phyloP scores from a whole-genome alignment of 805 yeast species.

The Kazachstania viticola region DNA sequence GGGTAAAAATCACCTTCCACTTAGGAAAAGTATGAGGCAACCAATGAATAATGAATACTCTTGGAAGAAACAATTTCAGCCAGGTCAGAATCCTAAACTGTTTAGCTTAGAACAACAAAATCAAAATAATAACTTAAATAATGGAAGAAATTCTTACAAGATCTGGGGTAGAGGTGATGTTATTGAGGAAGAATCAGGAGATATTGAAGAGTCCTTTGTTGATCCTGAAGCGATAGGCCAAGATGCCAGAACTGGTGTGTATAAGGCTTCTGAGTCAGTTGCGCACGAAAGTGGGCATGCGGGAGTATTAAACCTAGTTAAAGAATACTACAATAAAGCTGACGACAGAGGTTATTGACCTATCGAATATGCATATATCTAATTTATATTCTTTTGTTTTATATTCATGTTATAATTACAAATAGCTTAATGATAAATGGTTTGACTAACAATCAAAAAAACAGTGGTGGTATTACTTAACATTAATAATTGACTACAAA shows the following conservation, averaged over 20 bases:
- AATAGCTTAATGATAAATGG: too few relatives aligned
- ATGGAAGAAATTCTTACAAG: too few relatives aligned
- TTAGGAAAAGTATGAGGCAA: constrained; percentile 2
- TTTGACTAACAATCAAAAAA: too few relatives aligned
- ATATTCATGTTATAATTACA: too few relatives aligned
- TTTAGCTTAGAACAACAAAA: constrained; percentile 8
- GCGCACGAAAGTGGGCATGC: too few relatives aligned
- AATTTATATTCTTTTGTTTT: not conserved
- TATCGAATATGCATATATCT: not conserved
- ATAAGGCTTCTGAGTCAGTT: too few relatives aligned
- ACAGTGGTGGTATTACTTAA: too few relatives aligned
- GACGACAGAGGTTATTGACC: constrained; percentile 15
- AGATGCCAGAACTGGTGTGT: not conserved
- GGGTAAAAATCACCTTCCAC: constrained; percentile 24
- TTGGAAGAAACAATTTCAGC: constrained; percentile 26
- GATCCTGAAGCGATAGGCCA: constrained; percentile 6
- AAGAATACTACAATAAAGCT: constrained; percentile 56
- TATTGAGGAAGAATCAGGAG: not conserved
- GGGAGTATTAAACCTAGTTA: constrained; percentile 72
- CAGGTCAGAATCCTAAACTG: constrained; percentile 21
- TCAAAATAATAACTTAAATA: not conserved
- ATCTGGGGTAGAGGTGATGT: too few relatives aligned
- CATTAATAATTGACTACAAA: too few relatives aligned
- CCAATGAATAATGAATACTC: constrained; percentile 16
- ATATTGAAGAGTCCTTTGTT: constrained; percentile 5